Percentiles rank a stretch among this genome's conserved stretches.
Conservation (phyloP, 2,329 filamentous ascomycete genomes). For the Pseudogymnoascus sp. region DNA sequence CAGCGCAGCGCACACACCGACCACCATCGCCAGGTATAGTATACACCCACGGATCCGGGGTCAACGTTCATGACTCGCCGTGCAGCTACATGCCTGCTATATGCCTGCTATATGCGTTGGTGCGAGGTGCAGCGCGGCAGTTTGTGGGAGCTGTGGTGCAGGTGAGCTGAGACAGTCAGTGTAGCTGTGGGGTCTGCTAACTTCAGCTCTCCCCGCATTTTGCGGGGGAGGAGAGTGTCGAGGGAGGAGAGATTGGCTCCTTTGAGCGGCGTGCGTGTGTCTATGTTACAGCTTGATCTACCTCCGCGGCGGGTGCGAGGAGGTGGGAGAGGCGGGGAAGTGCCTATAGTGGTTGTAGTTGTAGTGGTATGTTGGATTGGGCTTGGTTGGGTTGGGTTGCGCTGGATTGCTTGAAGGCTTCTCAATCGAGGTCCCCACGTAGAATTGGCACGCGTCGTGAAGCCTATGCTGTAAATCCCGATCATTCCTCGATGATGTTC, state of each 20-base stretch:
- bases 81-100: background rate
- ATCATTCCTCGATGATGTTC: background rate
- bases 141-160: background rate
- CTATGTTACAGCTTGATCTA: too few relatives aligned
- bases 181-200: too few relatives aligned
- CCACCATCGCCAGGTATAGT: background rate
- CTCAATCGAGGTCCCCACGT: background rate
- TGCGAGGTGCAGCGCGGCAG: background rate
- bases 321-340: too few relatives aligned
- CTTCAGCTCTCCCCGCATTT: background rate
- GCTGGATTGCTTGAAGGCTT: background rate
- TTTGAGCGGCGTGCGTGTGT: too few relatives aligned
- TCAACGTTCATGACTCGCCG: background rate
- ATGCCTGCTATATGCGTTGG: background rate
- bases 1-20: background rate
- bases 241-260: too few relatives aligned
- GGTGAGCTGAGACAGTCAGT: background rate
- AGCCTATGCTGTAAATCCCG: background rate
- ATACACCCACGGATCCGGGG: background rate
- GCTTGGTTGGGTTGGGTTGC: background rate
- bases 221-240: background rate
- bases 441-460: background rate
- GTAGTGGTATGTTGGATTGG: background rate
- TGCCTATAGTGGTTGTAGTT: background rate
- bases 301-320: too few relatives aligned